Percentiles rank a stretch among this genome's conserved stretches.
These are phyloP conservation scores for Trichoderma atrobrunneum DNA, from an alignment of 2,329 filamentous ascomycete genomes.

Conservation along the genomic window DNA sequence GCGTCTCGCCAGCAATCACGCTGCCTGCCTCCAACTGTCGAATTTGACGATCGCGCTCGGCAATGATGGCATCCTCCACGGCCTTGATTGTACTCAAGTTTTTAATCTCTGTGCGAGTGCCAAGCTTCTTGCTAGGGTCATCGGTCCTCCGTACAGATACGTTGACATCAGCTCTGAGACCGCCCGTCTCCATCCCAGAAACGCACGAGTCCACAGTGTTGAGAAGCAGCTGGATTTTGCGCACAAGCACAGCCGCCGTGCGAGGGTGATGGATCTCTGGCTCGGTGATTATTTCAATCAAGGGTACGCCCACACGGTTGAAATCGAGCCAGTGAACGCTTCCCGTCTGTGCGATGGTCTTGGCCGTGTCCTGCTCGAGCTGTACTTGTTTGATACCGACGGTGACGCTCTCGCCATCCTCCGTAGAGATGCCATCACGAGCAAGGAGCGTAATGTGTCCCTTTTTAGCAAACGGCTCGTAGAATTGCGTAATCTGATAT, in stretches of 20 bases:
- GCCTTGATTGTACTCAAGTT: slow-evolving; percentile 94
- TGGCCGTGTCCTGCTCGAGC: slow-evolving; percentile 96
- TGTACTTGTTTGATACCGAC: slow-evolving; percentile 92
- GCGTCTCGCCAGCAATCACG: slow-evolving; percentile 76
- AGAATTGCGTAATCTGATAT: slow-evolving; percentile 98
- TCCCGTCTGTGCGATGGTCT: slow-evolving; percentile 76
- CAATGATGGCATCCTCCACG: slow-evolving; percentile 89
- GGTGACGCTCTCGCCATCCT: slow-evolving; percentile 66
- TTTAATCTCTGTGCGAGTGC: slow-evolving; percentile 94
- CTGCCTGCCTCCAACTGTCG: slow-evolving; percentile 72
- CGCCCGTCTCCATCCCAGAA: slow-evolving; percentile 89
- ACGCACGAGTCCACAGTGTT: slow-evolving; percentile 80
- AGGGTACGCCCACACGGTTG: slow-evolving; percentile 84
- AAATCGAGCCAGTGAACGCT: slow-evolving; percentile 81
- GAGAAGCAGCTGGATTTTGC: slow-evolving; percentile 81
- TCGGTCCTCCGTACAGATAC: slow-evolving; percentile 72
- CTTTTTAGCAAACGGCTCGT: slow-evolving; percentile 66
- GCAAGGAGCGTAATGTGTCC: slow-evolving; percentile 68
- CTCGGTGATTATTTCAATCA: slow-evolving; percentile 92
- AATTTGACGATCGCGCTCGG: slow-evolving; percentile 88
- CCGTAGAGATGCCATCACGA: slow-evolving; percentile 74
- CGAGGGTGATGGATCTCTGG: slow-evolving; percentile 84
- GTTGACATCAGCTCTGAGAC: slow-evolving; percentile 89
- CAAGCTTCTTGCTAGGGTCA: slow-evolving; percentile 51
- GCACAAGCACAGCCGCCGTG: slow-evolving; percentile 83